Evolutionary conservation across 2,329 filamentous ascomycete genomes (phyloP), one percentile per base, ranked within the genome.

Genomic region (Fonsecaea nubica): DNA sequence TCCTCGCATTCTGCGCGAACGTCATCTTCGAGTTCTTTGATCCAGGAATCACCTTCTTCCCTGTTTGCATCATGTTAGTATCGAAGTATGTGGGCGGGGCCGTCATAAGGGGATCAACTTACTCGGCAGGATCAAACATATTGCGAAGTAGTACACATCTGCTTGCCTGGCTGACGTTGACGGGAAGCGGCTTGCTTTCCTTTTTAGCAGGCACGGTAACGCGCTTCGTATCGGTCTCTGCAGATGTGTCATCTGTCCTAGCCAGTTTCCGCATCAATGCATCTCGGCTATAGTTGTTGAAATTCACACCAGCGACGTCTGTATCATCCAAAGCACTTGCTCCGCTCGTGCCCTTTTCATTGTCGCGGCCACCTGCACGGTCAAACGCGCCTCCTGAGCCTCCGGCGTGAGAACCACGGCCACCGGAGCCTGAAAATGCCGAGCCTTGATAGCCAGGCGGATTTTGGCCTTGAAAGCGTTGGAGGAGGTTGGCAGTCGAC

Each of bases 211-310:
- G 90, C 77, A 92, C 92, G 71, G 89, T 82, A 66, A 90, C 84
- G 77, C 87, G 86, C 80, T 92, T 88, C 73, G 90, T 87, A 75
- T 86, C 87, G 74, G 85, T 82, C 74, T 87, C 86, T 73, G 85
- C 82, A 69, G 85, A 81, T 72, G 88, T 85, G 77, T 98, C 93
- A 81, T 98, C 93, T 82, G 91, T 94, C 85, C 95, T 90, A 77
- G 95, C 93, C 81, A 99, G 91, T 83, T 98, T 97, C 80, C 92
- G 89, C 95, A 99, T 99, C 81, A 99, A 89, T 77, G 93, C 92
- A 83, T 98, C 93, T 82, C 95, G 92, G 85, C 92, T 97, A 84
- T 96, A 97, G 81, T 97, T 97, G 86, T 93, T 97, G 90, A 98
- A 98, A 82, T 98, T 98, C 80, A 99, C 94, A 76, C 95, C 95